Base-by-base conservation (phyloP, 805 yeast species). In the Hagleromyces aurorensis region DNA sequence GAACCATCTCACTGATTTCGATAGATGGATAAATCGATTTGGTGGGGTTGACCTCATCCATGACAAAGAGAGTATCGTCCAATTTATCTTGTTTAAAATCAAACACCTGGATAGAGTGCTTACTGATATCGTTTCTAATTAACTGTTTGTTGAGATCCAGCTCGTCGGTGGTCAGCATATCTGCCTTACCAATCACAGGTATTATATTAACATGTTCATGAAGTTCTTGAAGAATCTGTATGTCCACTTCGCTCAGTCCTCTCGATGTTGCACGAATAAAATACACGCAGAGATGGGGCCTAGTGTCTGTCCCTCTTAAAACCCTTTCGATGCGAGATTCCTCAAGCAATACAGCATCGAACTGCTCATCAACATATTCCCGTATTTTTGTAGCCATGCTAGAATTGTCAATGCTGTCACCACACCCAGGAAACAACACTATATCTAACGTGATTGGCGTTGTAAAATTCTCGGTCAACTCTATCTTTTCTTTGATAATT, bases 181-280 rank as follows among this genome's bases (percentile, higher is more conserved):
- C 96, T 3, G 94, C 76, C 47, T 82, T 79, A 20, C 82, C 72
- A 34, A 87, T 71, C 15, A 86, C 75, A 2, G 96, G 95, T 24
- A 87, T 72, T 15, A 89, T 68, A 58, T 87, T 87, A 13, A 82
- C 94, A 41, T 76, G 72, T 14, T 71, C 65, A 10, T 87, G 71
- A 29, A 87, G 64, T 26, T 68, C 64, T 43, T 65, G 72, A 78
- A 87, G 81, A 30, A 82, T 65, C 40, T 68, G 70, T 32, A 80
- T 65, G 52, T 89, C 97, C 32, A 45, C 36, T 12, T 44, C 47
- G 16, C 40, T 42, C n/a, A 53, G 35, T 4, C 69, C 70, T 44
- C 66, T 69, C 25, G 70, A 67, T 7, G 70, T 69, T n/a, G 75
- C 65, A 33, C 77, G 74, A 32, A 86, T 71, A 48, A 86, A 78